Percentiles rank a stretch among this genome's conserved stretches.
Evolutionary conservation across 2,329 filamentous ascomycete species (phyloP).

Genomic region (Pseudocercospora ulei): DNA sequence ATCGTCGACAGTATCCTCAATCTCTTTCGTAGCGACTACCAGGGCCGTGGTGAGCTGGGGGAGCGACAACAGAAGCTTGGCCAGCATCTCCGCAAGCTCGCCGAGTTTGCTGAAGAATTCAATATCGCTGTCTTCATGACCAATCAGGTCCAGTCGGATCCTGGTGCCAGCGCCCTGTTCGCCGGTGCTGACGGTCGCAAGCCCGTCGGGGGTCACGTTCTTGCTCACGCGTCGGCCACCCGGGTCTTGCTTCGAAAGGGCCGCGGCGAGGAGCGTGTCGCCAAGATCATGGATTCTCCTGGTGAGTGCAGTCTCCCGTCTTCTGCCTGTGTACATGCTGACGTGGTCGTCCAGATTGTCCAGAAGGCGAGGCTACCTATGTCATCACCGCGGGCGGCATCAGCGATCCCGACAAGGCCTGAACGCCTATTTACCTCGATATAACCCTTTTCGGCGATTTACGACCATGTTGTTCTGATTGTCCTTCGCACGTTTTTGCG

Average conservation of each 20-base stretch:
- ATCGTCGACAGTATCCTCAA: constrained; percentile 63
- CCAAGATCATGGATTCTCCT: constrained; percentile 58
- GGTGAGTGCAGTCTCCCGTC: constrained; percentile 37
- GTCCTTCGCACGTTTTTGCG: not conserved
- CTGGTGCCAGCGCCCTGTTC: constrained; percentile 58
- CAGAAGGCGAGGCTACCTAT: constrained; percentile 59
- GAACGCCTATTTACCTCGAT: constrained; percentile 8
- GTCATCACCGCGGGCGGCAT: constrained; percentile 61
- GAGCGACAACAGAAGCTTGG: constrained; percentile 60
- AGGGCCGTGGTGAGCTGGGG: constrained; percentile 56
- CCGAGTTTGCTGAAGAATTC: constrained; percentile 61
- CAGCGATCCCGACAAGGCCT: constrained; percentile 56
- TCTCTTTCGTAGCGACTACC: constrained; percentile 58
- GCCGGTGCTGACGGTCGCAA: constrained; percentile 59
- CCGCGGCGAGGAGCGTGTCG: constrained; percentile 59
- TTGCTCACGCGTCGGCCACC: constrained; percentile 59
- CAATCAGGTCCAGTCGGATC: constrained; percentile 62
- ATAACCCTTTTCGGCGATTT: not conserved
- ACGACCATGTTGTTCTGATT: constrained; percentile 5
- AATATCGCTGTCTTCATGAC: constrained; percentile 58
- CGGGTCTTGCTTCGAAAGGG: constrained; percentile 58
- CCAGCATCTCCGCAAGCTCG: constrained; percentile 54
- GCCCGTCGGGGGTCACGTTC: constrained; percentile 57
- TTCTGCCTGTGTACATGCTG: constrained; percentile 11
- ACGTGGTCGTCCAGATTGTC: constrained; percentile 47